Conservation (phyloP, 768 basidiomycete genomes). For the Leccinum aurantiacum region DNA sequence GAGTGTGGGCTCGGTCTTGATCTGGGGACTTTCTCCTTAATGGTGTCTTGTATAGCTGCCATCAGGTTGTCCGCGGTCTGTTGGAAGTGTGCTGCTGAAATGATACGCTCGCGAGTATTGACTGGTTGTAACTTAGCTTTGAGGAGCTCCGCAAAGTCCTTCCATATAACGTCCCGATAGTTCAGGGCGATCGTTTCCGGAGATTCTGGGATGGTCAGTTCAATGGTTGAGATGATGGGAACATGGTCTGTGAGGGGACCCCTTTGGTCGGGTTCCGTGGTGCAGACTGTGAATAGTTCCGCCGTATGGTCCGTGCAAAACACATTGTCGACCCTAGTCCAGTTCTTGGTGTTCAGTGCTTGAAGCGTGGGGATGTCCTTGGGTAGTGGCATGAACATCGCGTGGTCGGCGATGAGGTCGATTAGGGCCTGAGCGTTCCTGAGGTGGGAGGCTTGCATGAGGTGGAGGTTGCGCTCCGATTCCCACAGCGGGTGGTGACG, state of each 20-base stretch:
- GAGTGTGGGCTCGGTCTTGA: neutral
- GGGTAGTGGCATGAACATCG: slow-evolving; percentile 31
- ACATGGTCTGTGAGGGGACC: neutral
- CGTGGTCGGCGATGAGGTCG: neutral
- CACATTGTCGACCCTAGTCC: slow-evolving; percentile 38
- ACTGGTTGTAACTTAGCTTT: neutral
- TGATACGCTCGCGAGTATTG: neutral
- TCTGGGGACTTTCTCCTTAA: neutral
- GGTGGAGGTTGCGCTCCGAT: slow-evolving; percentile 15
- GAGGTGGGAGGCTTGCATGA: slow-evolving; percentile 17
- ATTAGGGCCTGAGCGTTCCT: neutral
- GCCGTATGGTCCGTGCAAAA: slow-evolving; percentile 17
- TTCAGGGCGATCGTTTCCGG: neutral
- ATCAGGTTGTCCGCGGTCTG: neutral
- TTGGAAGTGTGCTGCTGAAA: neutral
- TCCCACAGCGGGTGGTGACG: slow-evolving; percentile 26
- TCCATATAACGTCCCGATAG: neutral
- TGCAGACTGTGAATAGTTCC: neutral
- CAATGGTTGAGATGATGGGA: neutral
- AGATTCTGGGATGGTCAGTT: neutral
- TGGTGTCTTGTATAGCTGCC: neutral
- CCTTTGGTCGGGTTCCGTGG: neutral
- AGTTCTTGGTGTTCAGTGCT: slow-evolving; percentile 21
- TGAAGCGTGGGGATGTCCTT: slow-evolving; percentile 29
- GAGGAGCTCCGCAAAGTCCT: neutral